Conservation (phyloP, 371 early-diverging fungal genomes). For the Mucor velutinosus region DNA sequence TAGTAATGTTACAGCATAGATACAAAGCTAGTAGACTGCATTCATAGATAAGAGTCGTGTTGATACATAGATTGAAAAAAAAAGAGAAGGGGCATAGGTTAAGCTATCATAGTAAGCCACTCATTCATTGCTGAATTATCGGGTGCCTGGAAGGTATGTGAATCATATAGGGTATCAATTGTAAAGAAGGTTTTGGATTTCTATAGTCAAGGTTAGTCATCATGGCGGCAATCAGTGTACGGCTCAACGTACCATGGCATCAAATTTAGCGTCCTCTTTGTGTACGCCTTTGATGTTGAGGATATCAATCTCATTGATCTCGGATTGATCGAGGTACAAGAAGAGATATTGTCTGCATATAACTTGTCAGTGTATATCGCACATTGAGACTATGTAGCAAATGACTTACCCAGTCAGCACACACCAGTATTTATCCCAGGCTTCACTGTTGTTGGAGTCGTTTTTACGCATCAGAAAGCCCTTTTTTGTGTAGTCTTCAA, state of each 20-base stretch:
- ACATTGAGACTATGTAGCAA: neutral
- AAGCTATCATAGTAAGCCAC: constrained; percentile 23
- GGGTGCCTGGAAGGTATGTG: constrained; percentile 27
- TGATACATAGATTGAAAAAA: neutral
- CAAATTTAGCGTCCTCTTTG: constrained; percentile 12
- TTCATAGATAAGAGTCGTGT: neutral
- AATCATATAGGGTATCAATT: constrained; percentile 29
- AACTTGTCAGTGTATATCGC: neutral
- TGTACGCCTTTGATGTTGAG: constrained; percentile 27
- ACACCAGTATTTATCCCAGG: constrained; percentile 30
- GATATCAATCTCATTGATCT: constrained; percentile 23
- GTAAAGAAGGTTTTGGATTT: constrained; percentile 25
- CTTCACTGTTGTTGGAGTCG: constrained; percentile 5
- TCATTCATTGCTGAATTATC: constrained; percentile 19
- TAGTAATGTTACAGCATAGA: neutral
- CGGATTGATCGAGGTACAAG: constrained; percentile 29
- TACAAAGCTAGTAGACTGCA: neutral
- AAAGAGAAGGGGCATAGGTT: neutral
- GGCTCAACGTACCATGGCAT: constrained; percentile 14
- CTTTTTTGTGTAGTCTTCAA: constrained; percentile 10
- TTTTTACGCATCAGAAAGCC: constrained; percentile 24
- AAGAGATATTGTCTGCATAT: constrained; percentile 23
- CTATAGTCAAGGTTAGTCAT: neutral
- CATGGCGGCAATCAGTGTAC: neutral
- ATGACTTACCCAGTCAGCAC: constrained; percentile 22